A percentile compares a stretch with the other conserved stretches of the same genome.
phyloP scores from a whole-genome alignment of 345 rosid species.

The Eucalyptus dawsonii region DNA sequence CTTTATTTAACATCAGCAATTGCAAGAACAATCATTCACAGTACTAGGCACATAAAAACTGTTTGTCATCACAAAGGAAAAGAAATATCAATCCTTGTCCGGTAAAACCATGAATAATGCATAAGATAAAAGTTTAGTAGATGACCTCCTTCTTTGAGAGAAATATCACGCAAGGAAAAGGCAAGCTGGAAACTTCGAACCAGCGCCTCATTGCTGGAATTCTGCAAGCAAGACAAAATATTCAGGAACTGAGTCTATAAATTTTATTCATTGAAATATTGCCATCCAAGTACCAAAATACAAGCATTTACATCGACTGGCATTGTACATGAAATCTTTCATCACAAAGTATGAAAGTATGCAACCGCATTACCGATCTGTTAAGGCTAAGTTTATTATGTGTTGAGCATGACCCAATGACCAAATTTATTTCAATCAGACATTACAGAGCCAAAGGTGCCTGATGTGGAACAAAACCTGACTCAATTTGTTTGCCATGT shows the following conservation, averaged over 20 bases:
- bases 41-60: background rate
- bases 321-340: background rate
- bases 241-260: background rate
- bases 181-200: conserved; percentile 88
- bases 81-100: background rate
- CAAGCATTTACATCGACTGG: background rate
- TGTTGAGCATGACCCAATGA: background rate
- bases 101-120: background rate
- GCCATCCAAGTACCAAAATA: background rate
- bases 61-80: background rate
- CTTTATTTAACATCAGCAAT: background rate
- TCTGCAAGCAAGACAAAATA: conserved; percentile 31
- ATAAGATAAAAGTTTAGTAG: background rate
- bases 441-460: background rate
- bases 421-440: background rate
- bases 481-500: background rate
- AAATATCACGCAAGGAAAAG: conserved; percentile 70
- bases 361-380: background rate
- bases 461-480: background rate
- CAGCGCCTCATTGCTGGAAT: conserved; percentile 67
- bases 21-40: background rate
- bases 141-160: conserved; percentile 67
- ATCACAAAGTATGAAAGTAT: background rate
- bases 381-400: background rate
- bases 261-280: background rate